A percentile compares a stretch with the other conserved stretches of the same genome.
Evolutionary conservation across 1,284 basidiomycete genomes (phyloP).

Genomic region (Ganoderma lucidum): DNA sequence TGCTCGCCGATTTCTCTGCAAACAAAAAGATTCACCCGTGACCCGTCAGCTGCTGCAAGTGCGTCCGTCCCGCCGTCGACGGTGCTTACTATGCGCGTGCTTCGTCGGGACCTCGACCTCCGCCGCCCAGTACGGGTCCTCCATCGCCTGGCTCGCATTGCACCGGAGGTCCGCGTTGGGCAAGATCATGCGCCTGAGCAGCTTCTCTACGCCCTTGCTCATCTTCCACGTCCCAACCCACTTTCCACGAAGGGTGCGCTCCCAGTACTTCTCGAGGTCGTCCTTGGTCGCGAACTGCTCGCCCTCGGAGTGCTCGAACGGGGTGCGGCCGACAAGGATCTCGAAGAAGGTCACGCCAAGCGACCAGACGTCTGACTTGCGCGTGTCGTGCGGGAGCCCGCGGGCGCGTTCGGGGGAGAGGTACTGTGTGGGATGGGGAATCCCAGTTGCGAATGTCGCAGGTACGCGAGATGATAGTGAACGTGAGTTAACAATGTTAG

Average conservation of each 20-base stretch:
- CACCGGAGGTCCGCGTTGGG: conserved; percentile 79
- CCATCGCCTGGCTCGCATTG: conserved; percentile 69
- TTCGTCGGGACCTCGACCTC: conserved; percentile 28
- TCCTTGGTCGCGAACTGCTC: conserved; percentile 86
- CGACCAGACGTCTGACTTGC: conserved; percentile 93
- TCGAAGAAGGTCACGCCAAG: conserved; percentile 94
- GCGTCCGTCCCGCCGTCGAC: no score
- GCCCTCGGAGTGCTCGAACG: conserved; percentile 86
- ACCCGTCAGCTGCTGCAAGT: neutral
- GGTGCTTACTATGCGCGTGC: conserved; percentile 4
- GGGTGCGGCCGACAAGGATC: conserved; percentile 88
- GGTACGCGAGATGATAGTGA: neutral
- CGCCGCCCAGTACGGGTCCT: conserved; percentile 71
- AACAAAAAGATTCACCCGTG: neutral
- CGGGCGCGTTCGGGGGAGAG: conserved; percentile 89
- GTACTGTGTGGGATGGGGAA: conserved; percentile 60
- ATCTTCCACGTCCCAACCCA: conserved; percentile 88
- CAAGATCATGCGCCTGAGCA: conserved; percentile 78
- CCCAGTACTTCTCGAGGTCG: conserved; percentile 85
- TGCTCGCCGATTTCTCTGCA: conserved; percentile 60
- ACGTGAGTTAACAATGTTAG: no score
- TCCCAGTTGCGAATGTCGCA: neutral
- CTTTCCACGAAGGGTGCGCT: conserved; percentile 78
- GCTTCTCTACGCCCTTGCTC: conserved; percentile 67
- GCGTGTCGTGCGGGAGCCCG: conserved; percentile 88